Evolutionary conservation across 805 yeast genomes (phyloP), one percentile per base, ranked within the genome.

Genomic region (Wickerhamomyces canadensis): DNA sequence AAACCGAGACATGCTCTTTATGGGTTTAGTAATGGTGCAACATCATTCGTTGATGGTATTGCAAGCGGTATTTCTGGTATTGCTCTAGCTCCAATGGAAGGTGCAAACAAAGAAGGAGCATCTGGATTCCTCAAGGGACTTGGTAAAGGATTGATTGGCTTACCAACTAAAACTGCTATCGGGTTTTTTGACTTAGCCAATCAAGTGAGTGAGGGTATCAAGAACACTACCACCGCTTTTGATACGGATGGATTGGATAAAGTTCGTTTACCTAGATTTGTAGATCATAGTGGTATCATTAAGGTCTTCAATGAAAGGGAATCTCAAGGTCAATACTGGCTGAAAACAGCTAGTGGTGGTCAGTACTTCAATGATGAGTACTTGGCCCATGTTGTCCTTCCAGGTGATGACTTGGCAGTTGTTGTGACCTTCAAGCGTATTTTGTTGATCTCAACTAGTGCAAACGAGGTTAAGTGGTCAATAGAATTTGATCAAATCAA

Each of bases 161-260:
- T 94, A 22, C 98, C 99, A 0, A 89, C 98, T 0, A 93, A 93
- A 65, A 86, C 98, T 0, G 96, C 96, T 0, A 88, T 91, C 48
- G 99, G 99, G 11, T 57, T 93, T 18, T 80, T 93, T 47, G 99
- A 93, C 56, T 68, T 94, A 44, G 96, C 98, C 1, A 83, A 84
- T 37, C 91, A 86, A 58, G 80, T 93, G 26, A 80, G 95, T 62
- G 97, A 89, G 56, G 98, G 98, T 19, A 88, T 94, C 34, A 72
- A 89, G 42, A 89, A 82, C 56, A 85, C 97, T 0, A 87, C 99
- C 0, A 85, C 96, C 0, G 91, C 84, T 1, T 82, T 87, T 55
- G 96, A 87, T 56, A 76, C 72, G 4, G 87, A 80, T 30, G 81
- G 81, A 0, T 71, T 89, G 33, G 84, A 79, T 39, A 80, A 84